Base-by-base conservation (phyloP, 139 green algal species). In the Chara braunii region DNA sequence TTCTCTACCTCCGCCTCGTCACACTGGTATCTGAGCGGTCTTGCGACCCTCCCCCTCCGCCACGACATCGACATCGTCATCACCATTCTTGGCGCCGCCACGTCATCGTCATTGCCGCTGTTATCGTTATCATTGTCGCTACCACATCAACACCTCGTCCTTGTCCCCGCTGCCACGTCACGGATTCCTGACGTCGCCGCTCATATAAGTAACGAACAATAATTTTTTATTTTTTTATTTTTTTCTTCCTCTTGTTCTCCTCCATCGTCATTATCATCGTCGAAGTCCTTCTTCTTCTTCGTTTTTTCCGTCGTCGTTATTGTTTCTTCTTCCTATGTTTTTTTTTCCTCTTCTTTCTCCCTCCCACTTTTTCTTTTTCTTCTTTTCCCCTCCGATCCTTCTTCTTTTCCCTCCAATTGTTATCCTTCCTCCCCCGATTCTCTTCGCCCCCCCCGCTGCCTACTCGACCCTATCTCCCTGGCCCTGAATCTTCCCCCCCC, bases 381-480 rank as follows among this genome's bases (percentile, higher is more conserved):
- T 50, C 9, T 23, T 7, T 63, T 7, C 7, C n/a, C 50, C 30
- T 54, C 22, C 33, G 7, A 7, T 63, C 23, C 31, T n/a, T 7
- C 8, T 8, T 56, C 11, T 23, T 8, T 63, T 22, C 23, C 54
- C 30, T 51, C 9, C 30, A 11, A 8, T 63, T 8, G 7, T 36
- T 63, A 8, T 54, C 8, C 8, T 54, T n/a, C 31, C 45, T 14
- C n/a, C 45, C 14, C 50, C 45, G 9, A 9, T 7, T n/a, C 33
- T 63, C 54, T 7, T 63, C 8, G 7, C 54, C 7, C 55, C 31
- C 54, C 9, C 7, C 11, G 7, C 23, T 36, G 8, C 8, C 54
- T 18, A 63, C 7, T 63, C 55, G 9, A 60, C 11, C 55, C 54
- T 63, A 9, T 63, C 11, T 54, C 14, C 55, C 8, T 36, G 33